Conservation (phyloP, 1,139 yeast species). For the Yamadazyma sp. region DNA sequence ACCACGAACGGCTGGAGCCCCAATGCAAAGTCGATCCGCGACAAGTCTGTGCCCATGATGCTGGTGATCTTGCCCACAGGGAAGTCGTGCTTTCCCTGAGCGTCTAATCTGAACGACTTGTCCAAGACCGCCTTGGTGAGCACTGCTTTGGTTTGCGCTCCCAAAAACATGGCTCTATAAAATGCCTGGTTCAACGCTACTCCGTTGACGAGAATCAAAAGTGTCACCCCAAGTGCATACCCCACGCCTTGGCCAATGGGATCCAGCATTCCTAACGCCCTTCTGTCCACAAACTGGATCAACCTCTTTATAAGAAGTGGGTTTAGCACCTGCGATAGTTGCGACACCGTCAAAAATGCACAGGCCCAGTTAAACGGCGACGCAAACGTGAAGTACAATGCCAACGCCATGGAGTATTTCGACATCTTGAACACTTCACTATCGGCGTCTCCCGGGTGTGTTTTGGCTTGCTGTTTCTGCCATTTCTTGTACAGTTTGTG, state of each 20-base stretch:
- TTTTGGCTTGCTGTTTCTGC: constrained; percentile 17
- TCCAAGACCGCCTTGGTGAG: constrained; percentile 65
- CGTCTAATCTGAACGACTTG: constrained; percentile 65
- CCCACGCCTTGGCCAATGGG: constrained; percentile 43
- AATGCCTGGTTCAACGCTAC: constrained; percentile 16
- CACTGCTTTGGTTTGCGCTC: constrained; percentile 68
- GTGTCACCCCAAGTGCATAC: constrained; percentile 32
- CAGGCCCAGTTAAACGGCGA: constrained; percentile 26
- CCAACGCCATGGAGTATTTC: constrained; percentile 16
- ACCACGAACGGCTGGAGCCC: constrained; percentile 33
- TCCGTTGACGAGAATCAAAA: constrained; percentile 37
- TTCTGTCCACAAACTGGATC: constrained; percentile 28
- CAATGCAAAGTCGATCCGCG: constrained; percentile 38
- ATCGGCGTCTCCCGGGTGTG: constrained; percentile 22
- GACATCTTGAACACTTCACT: constrained; percentile 25
- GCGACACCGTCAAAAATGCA: constrained; percentile 21
- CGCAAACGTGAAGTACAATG: constrained; percentile 31
- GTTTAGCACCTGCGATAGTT: constrained; percentile 23
- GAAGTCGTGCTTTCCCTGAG: constrained; percentile 56
- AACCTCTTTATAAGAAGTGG: constrained; percentile 33
- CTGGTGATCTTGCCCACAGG: constrained; percentile 71
- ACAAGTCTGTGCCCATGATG: constrained; percentile 39
- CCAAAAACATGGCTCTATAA: constrained; percentile 37
- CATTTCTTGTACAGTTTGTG: constrained; percentile 21
- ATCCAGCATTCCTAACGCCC: too few relatives aligned